Evolutionary conservation across 306 rosid genomes (phyloP).

Genomic region (Boehmeria nivea): DNA sequence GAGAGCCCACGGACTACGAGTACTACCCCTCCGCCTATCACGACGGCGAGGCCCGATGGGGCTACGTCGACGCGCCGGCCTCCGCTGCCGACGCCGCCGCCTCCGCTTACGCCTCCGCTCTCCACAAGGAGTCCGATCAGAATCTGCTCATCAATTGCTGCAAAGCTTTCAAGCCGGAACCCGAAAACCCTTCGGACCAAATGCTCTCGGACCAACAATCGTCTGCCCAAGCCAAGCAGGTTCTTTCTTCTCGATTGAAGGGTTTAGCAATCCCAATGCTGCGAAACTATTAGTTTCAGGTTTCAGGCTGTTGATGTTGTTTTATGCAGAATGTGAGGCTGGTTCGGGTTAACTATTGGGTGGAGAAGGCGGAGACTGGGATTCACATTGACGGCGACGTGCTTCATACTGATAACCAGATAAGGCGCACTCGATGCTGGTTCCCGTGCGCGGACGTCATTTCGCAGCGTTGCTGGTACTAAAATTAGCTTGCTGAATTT

Average conservation of each 20-base stretch:
- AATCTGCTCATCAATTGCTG: conserved; percentile 85
- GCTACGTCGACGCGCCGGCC: conserved; percentile 49
- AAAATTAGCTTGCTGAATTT: conserved; percentile 4
- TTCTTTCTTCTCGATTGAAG: conserved; percentile 30
- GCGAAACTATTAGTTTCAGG: too few species aligned
- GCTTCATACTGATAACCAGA: conserved; percentile 82
- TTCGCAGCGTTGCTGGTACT: conserved; percentile 83
- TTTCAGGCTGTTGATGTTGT: conserved; percentile 65
- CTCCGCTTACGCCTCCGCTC: conserved; percentile 53
- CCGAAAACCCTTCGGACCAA: conserved; percentile 59
- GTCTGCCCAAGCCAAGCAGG: conserved; percentile 75
- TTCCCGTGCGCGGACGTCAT: conserved; percentile 91
- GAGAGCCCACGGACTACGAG: conserved; percentile 79
- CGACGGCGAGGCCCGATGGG: conserved; percentile 48
- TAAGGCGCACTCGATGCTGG: conserved; percentile 91
- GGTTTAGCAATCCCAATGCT: too few species aligned
- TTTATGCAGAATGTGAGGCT: conserved; percentile 90
- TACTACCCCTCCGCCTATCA: conserved; percentile 58
- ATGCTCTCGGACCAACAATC: conserved; percentile 39
- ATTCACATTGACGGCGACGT: conserved; percentile 52
- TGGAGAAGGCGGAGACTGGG: conserved; percentile 82
- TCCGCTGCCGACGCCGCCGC: conserved; percentile 82
- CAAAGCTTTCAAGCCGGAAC: conserved; percentile 54
- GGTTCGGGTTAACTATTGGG: conserved; percentile 82
- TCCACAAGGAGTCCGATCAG: conserved; percentile 69